phyloP scores from a whole-genome alignment of 1,284 basidiomycete species.

The Phaffia rhodozyma region DNA sequence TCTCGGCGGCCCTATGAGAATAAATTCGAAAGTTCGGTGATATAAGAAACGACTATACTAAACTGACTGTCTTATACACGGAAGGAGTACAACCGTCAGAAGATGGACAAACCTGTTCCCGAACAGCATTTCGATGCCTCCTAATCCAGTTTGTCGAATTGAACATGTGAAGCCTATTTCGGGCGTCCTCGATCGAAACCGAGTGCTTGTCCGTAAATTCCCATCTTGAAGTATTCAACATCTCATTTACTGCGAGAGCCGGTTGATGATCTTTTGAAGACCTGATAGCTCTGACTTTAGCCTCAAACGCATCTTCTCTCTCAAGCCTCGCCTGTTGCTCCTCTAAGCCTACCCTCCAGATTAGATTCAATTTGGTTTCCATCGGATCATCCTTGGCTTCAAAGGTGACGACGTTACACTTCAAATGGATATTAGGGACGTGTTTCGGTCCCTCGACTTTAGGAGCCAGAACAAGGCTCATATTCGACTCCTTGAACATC shows the following conservation, averaged over 20 bases:
- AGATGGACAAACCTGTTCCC: constrained; percentile 36
- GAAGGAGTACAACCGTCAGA: neutral
- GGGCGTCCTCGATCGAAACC: constrained; percentile 59
- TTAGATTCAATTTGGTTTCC: constrained; percentile 65
- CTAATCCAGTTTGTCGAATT: constrained; percentile 71
- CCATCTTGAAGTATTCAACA: constrained; percentile 32
- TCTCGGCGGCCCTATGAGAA: constrained; percentile 9
- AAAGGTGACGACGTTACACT: constrained; percentile 44
- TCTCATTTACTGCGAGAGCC: constrained; percentile 13
- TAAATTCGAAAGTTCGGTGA: too few species aligned
- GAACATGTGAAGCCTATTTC: constrained; percentile 55
- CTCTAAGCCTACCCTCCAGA: constrained; percentile 62
- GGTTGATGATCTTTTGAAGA: constrained; percentile 34
- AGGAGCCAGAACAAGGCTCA: constrained; percentile 40
- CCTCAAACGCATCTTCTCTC: constrained; percentile 67
- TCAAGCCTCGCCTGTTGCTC: constrained; percentile 64
- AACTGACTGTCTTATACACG: too few species aligned
- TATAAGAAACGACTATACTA: too few species aligned
- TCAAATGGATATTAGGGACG: constrained; percentile 54
- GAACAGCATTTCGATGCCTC: constrained; percentile 38
- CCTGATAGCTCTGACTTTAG: constrained; percentile 56
- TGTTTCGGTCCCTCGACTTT: constrained; percentile 56
- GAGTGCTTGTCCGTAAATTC: constrained; percentile 53
- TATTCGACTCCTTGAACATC: constrained; percentile 24
- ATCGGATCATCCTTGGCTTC: constrained; percentile 84